A percentile compares a stretch with the other conserved stretches of the same genome.
These are phyloP conservation scores for Clitoria ternatea DNA, from an alignment of 306 rosid genomes.

Conservation along the genomic window DNA sequence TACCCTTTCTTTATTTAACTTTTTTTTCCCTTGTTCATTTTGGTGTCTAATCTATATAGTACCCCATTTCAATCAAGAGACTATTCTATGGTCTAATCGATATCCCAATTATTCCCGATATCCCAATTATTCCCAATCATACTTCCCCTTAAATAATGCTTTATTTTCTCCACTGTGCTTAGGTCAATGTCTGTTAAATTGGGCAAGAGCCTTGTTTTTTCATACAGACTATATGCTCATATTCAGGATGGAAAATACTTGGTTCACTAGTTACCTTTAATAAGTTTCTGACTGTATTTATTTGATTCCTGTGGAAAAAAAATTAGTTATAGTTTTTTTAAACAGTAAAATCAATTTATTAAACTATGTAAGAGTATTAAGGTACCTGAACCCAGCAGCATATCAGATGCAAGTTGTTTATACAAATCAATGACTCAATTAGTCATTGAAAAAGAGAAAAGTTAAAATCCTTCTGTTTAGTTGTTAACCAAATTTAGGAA, in stretches of 20 bases:
- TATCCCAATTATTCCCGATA: constrained; percentile 37
- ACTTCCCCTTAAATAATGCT: constrained; percentile 17
- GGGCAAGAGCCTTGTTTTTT: constrained; percentile 34
- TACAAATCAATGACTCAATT: no score
- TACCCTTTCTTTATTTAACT: background rate
- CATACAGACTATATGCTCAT: background rate
- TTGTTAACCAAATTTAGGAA: no score
- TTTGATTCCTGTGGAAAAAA: no score
- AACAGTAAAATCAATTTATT: no score
- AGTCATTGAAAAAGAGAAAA: no score
- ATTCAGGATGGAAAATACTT: background rate
- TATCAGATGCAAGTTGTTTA: no score
- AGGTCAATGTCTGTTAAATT: constrained; percentile 51
- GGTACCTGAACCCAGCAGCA: no score
- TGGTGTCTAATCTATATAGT: constrained; percentile 11
- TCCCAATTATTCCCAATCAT: constrained; percentile 39
- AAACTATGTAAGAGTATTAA: no score
- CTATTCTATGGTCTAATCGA: constrained; percentile 22
- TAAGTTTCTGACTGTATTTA: no score
- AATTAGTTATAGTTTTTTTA: no score
- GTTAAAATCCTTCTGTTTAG: no score
- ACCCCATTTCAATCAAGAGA: constrained; percentile 21
- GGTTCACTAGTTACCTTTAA: no score
- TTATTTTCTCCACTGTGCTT: constrained; percentile 17
- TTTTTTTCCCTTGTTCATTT: background rate